phyloP scores from a whole-genome alignment of 495 filamentous ascomycete species.

The Penicillium crystallinum region DNA sequence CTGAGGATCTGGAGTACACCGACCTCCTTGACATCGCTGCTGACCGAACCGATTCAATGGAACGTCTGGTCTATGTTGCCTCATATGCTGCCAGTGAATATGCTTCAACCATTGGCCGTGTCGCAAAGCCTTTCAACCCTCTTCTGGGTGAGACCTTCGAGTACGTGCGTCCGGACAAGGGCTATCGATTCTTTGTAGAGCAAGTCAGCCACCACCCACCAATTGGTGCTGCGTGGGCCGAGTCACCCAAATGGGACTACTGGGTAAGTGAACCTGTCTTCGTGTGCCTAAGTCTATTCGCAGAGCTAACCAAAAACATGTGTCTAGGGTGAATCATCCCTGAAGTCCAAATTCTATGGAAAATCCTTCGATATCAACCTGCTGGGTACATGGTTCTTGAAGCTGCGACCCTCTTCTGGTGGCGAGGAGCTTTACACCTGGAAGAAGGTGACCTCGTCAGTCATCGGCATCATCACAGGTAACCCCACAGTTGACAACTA shows the following conservation, averaged over 20 bases:
- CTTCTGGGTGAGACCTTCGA: slow-evolving; percentile 95
- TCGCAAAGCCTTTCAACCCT: slow-evolving; percentile 97
- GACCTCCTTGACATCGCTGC: slow-evolving; percentile 89
- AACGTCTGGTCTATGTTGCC: slow-evolving; percentile 93
- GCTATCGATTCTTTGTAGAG: slow-evolving; percentile 96
- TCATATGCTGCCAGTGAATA: slow-evolving; percentile 95
- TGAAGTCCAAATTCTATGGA: slow-evolving; percentile 96
- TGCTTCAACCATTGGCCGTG: slow-evolving; percentile 90
- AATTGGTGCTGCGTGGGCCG: slow-evolving; percentile 88
- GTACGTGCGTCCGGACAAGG: slow-evolving; percentile 90
- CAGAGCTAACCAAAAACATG: slow-evolving; percentile 2
- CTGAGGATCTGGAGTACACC: slow-evolving; percentile 96
- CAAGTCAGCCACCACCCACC: slow-evolving; percentile 98
- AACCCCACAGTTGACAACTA: slow-evolving; percentile 98
- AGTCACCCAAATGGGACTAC: slow-evolving; percentile 93
- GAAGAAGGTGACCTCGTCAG: slow-evolving; percentile 98
- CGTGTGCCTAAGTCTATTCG: no score
- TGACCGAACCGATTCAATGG: slow-evolving; percentile 76
- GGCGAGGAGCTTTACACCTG: slow-evolving; percentile 92
- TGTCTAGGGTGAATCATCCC: slow-evolving; percentile 76
- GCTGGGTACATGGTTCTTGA: slow-evolving; percentile 94
- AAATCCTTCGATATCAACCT: slow-evolving; percentile 97
- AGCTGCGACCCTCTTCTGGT: slow-evolving; percentile 70
- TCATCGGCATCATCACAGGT: slow-evolving; percentile 95
- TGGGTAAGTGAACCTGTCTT: slow-evolving; percentile 47